These are phyloP conservation scores for Lactarius trivialis DNA, from an alignment of 768 basidiomycete species.

Conservation along the genomic window DNA sequence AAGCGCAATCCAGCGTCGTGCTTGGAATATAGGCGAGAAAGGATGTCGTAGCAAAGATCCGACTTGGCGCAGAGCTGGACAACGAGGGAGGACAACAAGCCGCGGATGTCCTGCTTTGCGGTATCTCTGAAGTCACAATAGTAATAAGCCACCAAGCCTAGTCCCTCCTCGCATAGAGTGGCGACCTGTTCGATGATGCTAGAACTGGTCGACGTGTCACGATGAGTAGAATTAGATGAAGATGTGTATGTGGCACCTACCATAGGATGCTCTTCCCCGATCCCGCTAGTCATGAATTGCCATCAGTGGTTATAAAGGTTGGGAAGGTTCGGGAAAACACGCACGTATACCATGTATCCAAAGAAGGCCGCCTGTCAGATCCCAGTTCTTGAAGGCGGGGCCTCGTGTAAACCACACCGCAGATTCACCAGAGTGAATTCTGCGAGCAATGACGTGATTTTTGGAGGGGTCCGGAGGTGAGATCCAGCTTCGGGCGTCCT, in stretches of 20 bases:
- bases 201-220: neutral
- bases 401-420: neutral
- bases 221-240: neutral
- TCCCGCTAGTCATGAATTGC: neutral
- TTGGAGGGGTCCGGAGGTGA: neutral
- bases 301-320: neutral
- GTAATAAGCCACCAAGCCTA: conserved; percentile 6
- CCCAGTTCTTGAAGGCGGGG: neutral
- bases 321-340: neutral
- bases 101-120: neutral
- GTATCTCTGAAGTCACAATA: conserved; percentile 13
- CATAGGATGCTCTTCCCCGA: neutral
- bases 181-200: neutral
- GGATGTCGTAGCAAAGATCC: neutral
- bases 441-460: neutral
- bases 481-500: neutral
- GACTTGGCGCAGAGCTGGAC: conserved; percentile 1
- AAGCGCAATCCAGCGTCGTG: neutral
- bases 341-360: conserved; percentile 13
- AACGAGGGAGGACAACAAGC: conserved; percentile 7
- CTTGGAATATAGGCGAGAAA: neutral
- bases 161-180: neutral
- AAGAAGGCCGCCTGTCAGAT: neutral
- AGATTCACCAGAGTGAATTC: neutral
- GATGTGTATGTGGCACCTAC: neutral